A percentile compares a stretch with the other conserved stretches of the same genome.
phyloP scores from a whole-genome alignment of 371 early-diverging fungal genomes.

The Haplosporangium sp. region DNA sequence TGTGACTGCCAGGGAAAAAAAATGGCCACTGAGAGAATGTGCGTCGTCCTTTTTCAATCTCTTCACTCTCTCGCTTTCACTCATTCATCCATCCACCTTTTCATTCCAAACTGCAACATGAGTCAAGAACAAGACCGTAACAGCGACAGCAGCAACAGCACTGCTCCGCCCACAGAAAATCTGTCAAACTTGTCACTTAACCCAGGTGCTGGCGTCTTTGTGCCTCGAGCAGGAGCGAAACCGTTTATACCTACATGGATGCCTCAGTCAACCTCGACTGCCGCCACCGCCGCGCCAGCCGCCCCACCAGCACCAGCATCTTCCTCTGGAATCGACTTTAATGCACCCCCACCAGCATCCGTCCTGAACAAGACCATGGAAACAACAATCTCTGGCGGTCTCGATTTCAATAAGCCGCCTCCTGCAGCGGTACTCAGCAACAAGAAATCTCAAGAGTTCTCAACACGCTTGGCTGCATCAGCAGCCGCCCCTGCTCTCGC shows the following conservation, averaged over 20 bases:
- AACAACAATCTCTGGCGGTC: constrained; percentile 15
- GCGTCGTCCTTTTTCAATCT: too few relatives aligned
- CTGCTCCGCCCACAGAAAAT: constrained; percentile 13
- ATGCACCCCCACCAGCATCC: constrained; percentile 16
- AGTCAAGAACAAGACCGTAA: constrained; percentile 10
- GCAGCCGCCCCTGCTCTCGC: constrained; percentile 10
- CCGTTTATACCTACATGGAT: constrained; percentile 58
- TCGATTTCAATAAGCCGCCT: constrained; percentile 4
- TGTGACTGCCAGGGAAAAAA: too few relatives aligned
- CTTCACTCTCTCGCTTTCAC: background rate
- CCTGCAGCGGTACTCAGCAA: too few relatives aligned
- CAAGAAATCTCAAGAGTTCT: too few relatives aligned
- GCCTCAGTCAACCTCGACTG: constrained; percentile 6
- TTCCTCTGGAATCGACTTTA: constrained; percentile 10
- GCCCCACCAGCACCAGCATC: constrained; percentile 1
- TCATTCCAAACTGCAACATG: constrained; percentile 5
- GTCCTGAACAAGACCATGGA: constrained; percentile 12
- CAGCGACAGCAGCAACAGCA: background rate
- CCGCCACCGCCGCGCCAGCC: constrained; percentile 9
- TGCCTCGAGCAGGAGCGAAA: constrained; percentile 58
- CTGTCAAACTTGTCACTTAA: constrained; percentile 61
- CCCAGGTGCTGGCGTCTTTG: constrained; percentile 63
- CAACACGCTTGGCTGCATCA: background rate
- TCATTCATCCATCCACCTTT: constrained; percentile 1
- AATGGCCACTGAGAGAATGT: too few relatives aligned